Conservation (phyloP, 495 filamentous ascomycete genomes). For the Margaritispora aquatica region DNA sequence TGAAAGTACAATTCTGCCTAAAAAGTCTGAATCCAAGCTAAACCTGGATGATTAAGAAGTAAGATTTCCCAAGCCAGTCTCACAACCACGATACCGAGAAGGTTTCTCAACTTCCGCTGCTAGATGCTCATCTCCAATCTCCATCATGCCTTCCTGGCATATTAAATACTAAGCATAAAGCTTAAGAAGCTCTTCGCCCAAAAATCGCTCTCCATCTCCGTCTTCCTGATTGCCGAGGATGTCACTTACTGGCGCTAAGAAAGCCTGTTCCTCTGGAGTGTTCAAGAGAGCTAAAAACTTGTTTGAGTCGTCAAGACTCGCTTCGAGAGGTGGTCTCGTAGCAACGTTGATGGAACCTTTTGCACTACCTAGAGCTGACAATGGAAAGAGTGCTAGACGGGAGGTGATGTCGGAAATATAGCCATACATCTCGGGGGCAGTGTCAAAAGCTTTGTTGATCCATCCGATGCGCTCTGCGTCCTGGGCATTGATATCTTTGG, state of each 20-base stretch:
- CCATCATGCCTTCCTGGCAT: too few relatives aligned
- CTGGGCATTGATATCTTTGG: conserved; percentile 4
- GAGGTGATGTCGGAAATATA: conserved; percentile 1
- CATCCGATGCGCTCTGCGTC: conserved; percentile 9
- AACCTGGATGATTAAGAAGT: too few relatives aligned
- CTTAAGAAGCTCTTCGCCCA: not conserved
- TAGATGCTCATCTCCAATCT: too few relatives aligned
- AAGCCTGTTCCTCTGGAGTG: not conserved
- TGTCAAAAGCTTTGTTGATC: conserved; percentile 10
- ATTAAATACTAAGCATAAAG: conserved; percentile 3
- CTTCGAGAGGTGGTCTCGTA: not conserved
- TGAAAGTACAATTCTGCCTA: too few relatives aligned
- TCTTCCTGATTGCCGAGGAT: not conserved
- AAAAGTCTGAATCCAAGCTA: too few relatives aligned
- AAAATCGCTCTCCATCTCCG: conserved; percentile 3
- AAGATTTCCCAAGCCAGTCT: too few relatives aligned
- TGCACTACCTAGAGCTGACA: conserved; percentile 25
- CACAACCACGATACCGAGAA: too few relatives aligned
- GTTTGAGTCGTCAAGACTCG: not conserved
- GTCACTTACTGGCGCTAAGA: not conserved
- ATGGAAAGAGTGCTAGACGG: not conserved
- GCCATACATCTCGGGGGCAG: not conserved
- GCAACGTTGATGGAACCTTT: conserved; percentile 40
- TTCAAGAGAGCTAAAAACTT: not conserved
- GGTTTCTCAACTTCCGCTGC: too few relatives aligned